A percentile compares a stretch with the other conserved stretches of the same genome.
Conservation (phyloP, 2,329 filamentous ascomycete genomes). For the Aspergillus novoparasiticus region DNA sequence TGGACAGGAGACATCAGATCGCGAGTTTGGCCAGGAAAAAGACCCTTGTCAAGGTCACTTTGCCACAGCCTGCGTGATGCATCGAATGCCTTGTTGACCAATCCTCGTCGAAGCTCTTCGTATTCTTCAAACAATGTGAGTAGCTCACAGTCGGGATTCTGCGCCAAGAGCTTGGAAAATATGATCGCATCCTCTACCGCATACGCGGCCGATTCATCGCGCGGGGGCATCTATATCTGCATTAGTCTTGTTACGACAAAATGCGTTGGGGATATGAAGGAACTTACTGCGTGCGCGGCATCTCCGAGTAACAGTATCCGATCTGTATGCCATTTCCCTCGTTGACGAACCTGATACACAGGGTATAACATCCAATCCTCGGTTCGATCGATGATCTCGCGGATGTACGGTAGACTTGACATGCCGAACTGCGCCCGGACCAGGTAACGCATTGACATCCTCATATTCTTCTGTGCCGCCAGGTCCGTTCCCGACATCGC, state of each 20-base stretch:
- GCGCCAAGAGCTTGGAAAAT: slow-evolving; percentile 36
- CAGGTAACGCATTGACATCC: slow-evolving; percentile 35
- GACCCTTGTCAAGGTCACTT: slow-evolving; percentile 10
- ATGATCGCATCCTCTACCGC: slow-evolving; percentile 46
- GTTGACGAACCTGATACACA: slow-evolving; percentile 39
- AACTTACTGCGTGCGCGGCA: slow-evolving; percentile 46
- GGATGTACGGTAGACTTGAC: slow-evolving; percentile 34
- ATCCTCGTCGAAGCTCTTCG: slow-evolving; percentile 33
- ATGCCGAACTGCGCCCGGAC: slow-evolving; percentile 35
- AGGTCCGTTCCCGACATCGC: slow-evolving; percentile 27
- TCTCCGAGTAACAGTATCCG: slow-evolving; percentile 45
- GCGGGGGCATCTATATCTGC: slow-evolving; percentile 42
- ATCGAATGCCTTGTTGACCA: slow-evolving; percentile 41
- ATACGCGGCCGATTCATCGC: slow-evolving; percentile 44
- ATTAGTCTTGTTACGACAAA: not conserved
- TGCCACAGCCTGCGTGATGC: slow-evolving; percentile 9
- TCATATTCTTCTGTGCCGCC: slow-evolving; percentile 31
- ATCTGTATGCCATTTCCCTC: slow-evolving; percentile 40
- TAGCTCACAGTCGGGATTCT: slow-evolving; percentile 28
- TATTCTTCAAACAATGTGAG: slow-evolving; percentile 32
- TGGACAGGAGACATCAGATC: slow-evolving; percentile 9
- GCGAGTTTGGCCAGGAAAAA: slow-evolving; percentile 8
- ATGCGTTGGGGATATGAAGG: not conserved
- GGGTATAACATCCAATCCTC: slow-evolving; percentile 44
- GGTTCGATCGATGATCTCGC: slow-evolving; percentile 32